A percentile compares a stretch with the other conserved stretches of the same genome.
These are phyloP conservation scores for Ilex aquifolium DNA, from an alignment of 257 asterid species.

Conservation along the genomic window DNA sequence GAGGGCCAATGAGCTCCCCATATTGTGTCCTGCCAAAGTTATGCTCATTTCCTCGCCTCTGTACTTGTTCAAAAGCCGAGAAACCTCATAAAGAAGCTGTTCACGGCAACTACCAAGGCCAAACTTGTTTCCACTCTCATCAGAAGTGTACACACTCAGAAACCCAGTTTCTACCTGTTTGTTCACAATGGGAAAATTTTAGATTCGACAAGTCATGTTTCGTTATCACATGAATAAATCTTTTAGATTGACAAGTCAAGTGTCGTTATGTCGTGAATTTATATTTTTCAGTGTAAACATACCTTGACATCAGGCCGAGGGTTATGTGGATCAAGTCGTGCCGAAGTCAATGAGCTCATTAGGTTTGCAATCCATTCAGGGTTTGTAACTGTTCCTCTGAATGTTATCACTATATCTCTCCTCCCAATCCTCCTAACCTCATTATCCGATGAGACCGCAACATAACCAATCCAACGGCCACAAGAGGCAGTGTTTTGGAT, in stretches of 20 bases:
- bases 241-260: no score
- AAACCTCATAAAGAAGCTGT: conserved; percentile 56
- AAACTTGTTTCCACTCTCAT: conserved; percentile 29
- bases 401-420: conserved; percentile 50
- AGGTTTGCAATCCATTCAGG: conserved; percentile 59
- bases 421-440: conserved; percentile 35
- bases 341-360: conserved; percentile 51
- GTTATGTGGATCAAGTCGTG: conserved; percentile 46
- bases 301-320: conserved; percentile 38
- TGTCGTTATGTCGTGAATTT: no score
- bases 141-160: conserved; percentile 45
- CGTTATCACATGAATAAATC: no score
- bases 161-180: conserved; percentile 49
- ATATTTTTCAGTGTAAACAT: no score
- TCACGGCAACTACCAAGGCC: conserved; percentile 61
- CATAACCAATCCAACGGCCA: conserved; percentile 60
- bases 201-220: no score
- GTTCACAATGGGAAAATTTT: no score
- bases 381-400: conserved; percentile 54
- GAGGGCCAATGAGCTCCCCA: conserved; percentile 66
- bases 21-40: conserved; percentile 58
- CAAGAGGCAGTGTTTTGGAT: conserved; percentile 12
- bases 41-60: conserved; percentile 47
- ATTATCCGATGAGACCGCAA: conserved; percentile 34
- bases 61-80: conserved; percentile 32